Evolutionary conservation across 495 filamentous ascomycete genomes (phyloP).

Genomic region (Cercophora newfieldiana): DNA sequence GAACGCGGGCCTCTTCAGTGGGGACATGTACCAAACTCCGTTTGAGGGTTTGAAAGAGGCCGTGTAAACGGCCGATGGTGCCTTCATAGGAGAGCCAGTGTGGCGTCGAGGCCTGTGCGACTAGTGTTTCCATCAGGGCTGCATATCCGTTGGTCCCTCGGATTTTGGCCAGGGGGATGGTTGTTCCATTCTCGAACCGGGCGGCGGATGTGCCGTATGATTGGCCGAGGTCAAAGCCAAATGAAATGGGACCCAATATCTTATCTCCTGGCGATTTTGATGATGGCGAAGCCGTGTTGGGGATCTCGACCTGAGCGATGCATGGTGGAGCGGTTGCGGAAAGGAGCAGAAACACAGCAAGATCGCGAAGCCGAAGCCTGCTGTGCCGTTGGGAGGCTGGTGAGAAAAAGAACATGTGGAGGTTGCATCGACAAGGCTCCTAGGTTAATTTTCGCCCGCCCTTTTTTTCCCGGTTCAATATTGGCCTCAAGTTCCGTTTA

Average conservation of each 20-base stretch:
- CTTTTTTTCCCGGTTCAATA: too few species aligned
- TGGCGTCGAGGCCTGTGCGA: neutral
- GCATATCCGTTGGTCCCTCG: neutral
- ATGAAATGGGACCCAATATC: neutral
- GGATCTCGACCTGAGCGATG: neutral
- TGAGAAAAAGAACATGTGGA: neutral
- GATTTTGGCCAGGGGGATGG: neutral
- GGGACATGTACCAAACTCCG: neutral
- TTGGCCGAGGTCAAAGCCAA: slow-evolving; percentile 10
- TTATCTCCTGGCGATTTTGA: neutral
- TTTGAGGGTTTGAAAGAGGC: neutral
- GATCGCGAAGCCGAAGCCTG: neutral
- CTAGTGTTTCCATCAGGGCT: neutral
- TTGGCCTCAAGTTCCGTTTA: too few species aligned
- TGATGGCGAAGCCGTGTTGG: neutral
- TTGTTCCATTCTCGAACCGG: slow-evolving; percentile 7
- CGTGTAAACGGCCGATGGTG: neutral
- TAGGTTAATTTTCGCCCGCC: too few species aligned
- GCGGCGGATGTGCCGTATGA: slow-evolving; percentile 4
- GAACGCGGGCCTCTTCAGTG: neutral
- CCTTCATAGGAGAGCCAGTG: neutral
- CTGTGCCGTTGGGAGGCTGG: neutral
- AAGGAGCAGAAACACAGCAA: slow-evolving; percentile 1
- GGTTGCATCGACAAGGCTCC: neutral
- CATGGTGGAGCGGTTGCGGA: neutral